phyloP scores from a whole-genome alignment of 192 early-diverging fungal genomes.

The Coemansia sp. region DNA sequence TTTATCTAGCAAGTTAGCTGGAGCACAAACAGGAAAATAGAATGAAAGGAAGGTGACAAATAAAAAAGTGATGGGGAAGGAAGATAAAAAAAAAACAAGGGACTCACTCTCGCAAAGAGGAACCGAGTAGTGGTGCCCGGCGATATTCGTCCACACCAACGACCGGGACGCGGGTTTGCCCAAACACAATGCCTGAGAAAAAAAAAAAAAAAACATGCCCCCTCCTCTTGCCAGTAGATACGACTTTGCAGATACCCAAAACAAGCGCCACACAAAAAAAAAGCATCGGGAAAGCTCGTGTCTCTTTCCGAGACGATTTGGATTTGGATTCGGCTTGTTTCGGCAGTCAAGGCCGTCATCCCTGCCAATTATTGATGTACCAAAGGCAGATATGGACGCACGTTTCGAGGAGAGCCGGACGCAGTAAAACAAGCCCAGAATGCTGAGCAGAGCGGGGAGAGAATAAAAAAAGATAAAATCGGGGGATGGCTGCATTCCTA shows the following conservation, averaged over 20 bases:
- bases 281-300: not conserved
- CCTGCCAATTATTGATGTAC: not conserved
- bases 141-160: not conserved
- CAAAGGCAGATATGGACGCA: not conserved
- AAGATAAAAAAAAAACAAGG: slow-evolving; percentile 3
- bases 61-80: not conserved
- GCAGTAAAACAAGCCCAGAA: not conserved
- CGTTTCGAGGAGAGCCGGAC: slow-evolving; percentile 3
- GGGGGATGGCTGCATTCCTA: not conserved
- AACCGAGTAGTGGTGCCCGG: not conserved
- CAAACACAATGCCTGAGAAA: slow-evolving; percentile 7
- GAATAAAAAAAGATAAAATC: not conserved
- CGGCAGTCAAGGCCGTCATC: not conserved
- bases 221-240: not conserved
- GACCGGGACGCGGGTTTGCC: slow-evolving; percentile 1
- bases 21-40: not conserved
- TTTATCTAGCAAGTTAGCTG: not conserved
- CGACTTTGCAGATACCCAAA: slow-evolving; percentile 3
- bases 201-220: slow-evolving; percentile 1
- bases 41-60: slow-evolving; percentile 2
- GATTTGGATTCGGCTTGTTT: not conserved
- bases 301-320: not conserved
- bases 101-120: not conserved
- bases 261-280: slow-evolving; percentile 8
- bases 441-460: slow-evolving; percentile 7